phyloP scores from a whole-genome alignment of 805 yeast genomes.

The Candida anglica region DNA sequence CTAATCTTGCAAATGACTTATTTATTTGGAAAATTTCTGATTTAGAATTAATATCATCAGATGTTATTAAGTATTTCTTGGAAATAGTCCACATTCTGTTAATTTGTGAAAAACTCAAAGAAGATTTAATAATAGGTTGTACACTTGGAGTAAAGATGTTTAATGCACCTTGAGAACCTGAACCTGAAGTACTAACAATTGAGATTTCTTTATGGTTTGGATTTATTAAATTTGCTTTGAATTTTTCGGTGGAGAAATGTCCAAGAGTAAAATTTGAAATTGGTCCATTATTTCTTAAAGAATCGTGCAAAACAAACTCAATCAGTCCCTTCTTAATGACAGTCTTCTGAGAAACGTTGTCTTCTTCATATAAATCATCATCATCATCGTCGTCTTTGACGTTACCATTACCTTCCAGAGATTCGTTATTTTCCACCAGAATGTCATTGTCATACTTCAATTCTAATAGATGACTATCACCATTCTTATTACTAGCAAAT shows the following conservation, averaged over 20 bases:
- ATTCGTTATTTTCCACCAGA: neutral
- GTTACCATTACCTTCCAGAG: slow-evolving; percentile 19
- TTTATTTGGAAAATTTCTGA: slow-evolving; percentile 67
- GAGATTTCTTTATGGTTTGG: slow-evolving; percentile 67
- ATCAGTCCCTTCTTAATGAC: slow-evolving; percentile 12
- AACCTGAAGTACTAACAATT: slow-evolving; percentile 68
- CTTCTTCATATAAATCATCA: slow-evolving; percentile 36
- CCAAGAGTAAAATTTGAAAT: slow-evolving; percentile 66
- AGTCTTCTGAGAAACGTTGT: slow-evolving; percentile 19
- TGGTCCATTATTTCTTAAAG: slow-evolving; percentile 67
- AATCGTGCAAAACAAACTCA: slow-evolving; percentile 47
- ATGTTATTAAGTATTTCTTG: slow-evolving; percentile 63
- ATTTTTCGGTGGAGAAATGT: slow-evolving; percentile 48
- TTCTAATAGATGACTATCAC: slow-evolving; percentile 52
- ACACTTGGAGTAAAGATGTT: slow-evolving; percentile 65
- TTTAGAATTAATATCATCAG: slow-evolving; percentile 59
- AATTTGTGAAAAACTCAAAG: slow-evolving; percentile 68
- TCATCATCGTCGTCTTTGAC: slow-evolving; percentile 41
- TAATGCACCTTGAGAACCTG: slow-evolving; percentile 49
- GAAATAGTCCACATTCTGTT: slow-evolving; percentile 72
- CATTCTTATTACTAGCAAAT: slow-evolving; percentile 59
- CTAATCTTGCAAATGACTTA: slow-evolving; percentile 57
- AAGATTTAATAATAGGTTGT: slow-evolving; percentile 62
- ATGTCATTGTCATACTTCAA: slow-evolving; percentile 24
- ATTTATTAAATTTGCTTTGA: slow-evolving; percentile 59